Evolutionary conservation across 345 rosid species (phyloP), one percentile per base, ranked within the genome.

Genomic region (Lepidium sativum): DNA sequence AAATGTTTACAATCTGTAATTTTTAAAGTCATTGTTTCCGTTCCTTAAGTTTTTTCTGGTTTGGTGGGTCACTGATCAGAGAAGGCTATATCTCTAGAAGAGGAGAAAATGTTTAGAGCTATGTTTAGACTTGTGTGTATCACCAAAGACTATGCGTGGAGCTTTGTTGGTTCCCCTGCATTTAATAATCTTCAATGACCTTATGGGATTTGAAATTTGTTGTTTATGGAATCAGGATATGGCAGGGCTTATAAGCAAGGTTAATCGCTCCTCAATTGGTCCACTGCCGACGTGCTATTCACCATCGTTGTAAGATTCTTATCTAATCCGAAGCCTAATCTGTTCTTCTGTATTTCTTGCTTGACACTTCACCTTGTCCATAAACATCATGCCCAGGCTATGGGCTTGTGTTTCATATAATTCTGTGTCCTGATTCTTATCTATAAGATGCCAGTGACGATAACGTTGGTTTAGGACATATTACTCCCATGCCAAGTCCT

Each of bases 231-330:
- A 73, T 59, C 82, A 89, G 99, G 99, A 94, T 79, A 94, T 94
- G 99, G 99, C 96, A 62, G 99, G 99, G 64, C 78, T 94, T 68
- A 94, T 94, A 60, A 87, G 97, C 83, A 94, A 94, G 91, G 91
- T 94, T 79, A 94, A 94, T 55, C 97, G 92, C 53, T 94, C 99
- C 49, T 94, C 96, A 13, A 90, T 94, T 60, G 99, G 97, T 39
- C 97, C 96, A 20, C 70, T 94, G 75, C 99, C 99, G 40, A 43
- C 97, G 9, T 90, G 96, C 80, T 94, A 94, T 69, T 86, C 99
- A 15, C 96, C 97, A 39, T 80, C 95, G 51, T 77, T 94, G 97
- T 94, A 83, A 80, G 99, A 80, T 39, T 67, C 34, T 18, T 63
- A 23, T 58, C 56, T 14, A 55, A 32, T 53, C 16, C 14, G 35